Evolutionary conservation across 768 basidiomycete species (phyloP).

Genomic region (Lactarius quietus): DNA sequence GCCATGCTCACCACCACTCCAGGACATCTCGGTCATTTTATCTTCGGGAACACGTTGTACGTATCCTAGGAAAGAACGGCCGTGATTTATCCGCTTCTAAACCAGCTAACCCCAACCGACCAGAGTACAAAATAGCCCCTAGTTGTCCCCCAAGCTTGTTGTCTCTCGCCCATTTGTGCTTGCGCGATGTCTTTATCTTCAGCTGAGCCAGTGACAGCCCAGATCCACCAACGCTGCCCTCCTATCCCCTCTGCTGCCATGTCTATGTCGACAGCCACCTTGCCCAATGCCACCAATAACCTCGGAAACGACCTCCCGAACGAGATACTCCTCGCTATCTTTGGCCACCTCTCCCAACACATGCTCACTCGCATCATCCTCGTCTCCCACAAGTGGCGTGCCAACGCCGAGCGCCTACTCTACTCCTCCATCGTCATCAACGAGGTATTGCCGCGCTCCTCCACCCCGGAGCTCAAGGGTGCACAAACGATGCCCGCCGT

Average conservation of each 20-base stretch:
- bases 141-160: slow-evolving; percentile 8
- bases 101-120: background rate
- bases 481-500: slow-evolving; percentile 12
- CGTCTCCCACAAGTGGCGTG: slow-evolving; percentile 42
- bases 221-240: background rate
- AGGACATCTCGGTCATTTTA: background rate
- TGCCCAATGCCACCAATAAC: background rate
- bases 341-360: slow-evolving; percentile 33
- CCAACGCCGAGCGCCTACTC: slow-evolving; percentile 56
- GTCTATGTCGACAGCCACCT: background rate
- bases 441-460: slow-evolving; percentile 44
- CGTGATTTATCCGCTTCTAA: slow-evolving; percentile 21
- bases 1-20: background rate
- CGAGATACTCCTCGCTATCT: slow-evolving; percentile 52
- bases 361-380: slow-evolving; percentile 41
- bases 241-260: background rate
- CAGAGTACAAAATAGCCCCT: slow-evolving; percentile 13
- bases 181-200: background rate
- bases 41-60: background rate
- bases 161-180: background rate
- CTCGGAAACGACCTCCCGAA: slow-evolving; percentile 41
- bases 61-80: slow-evolving; percentile 16
- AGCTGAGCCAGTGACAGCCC: background rate
- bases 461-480: slow-evolving; percentile 35
- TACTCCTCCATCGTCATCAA: slow-evolving; percentile 50